phyloP scores from a whole-genome alignment of 2,329 filamentous ascomycete genomes.

The Aspergillus bombycis region DNA sequence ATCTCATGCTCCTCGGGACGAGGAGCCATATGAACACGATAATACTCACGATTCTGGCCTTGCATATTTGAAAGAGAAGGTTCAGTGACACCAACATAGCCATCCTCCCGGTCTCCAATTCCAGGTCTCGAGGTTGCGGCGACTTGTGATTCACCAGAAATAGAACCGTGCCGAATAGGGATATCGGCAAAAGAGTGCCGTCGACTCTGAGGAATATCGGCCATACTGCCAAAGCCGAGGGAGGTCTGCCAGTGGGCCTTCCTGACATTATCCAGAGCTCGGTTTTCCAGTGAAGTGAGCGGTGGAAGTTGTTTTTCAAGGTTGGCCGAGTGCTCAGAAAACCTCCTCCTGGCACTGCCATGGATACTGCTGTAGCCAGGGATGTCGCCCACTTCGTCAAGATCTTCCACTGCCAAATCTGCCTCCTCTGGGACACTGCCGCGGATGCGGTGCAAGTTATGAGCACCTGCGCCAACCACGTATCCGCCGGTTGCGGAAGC shows the following conservation, averaged over 20 bases:
- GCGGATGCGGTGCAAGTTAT: conserved; percentile 44
- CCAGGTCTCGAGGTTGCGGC: conserved; percentile 24
- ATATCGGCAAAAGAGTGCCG: conserved; percentile 57
- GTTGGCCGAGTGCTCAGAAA: conserved; percentile 49
- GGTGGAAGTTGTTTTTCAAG: conserved; percentile 45
- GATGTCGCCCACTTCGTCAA: conserved; percentile 47
- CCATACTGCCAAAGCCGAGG: conserved; percentile 50
- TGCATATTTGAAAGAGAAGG: conserved; percentile 39
- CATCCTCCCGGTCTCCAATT: conserved; percentile 41
- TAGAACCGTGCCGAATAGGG: conserved; percentile 50
- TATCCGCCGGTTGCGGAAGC: conserved; percentile 40
- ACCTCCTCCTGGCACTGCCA: conserved; percentile 43
- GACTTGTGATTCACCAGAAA: conserved; percentile 39
- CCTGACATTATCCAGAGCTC: conserved; percentile 48
- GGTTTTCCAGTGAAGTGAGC: conserved; percentile 45
- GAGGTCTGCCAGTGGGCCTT: conserved; percentile 56
- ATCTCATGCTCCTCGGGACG: conserved; percentile 33
- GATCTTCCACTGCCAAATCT: conserved; percentile 49
- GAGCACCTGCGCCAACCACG: conserved; percentile 34
- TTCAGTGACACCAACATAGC: conserved; percentile 40
- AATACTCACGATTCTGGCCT: conserved; percentile 49
- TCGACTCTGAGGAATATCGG: conserved; percentile 53
- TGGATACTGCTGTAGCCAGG: conserved; percentile 43
- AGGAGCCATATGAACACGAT: conserved; percentile 38
- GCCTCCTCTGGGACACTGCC: conserved; percentile 48